These are phyloP conservation scores for Lophium mytilinum DNA, from an alignment of 495 filamentous ascomycete species.

Conservation along the genomic window DNA sequence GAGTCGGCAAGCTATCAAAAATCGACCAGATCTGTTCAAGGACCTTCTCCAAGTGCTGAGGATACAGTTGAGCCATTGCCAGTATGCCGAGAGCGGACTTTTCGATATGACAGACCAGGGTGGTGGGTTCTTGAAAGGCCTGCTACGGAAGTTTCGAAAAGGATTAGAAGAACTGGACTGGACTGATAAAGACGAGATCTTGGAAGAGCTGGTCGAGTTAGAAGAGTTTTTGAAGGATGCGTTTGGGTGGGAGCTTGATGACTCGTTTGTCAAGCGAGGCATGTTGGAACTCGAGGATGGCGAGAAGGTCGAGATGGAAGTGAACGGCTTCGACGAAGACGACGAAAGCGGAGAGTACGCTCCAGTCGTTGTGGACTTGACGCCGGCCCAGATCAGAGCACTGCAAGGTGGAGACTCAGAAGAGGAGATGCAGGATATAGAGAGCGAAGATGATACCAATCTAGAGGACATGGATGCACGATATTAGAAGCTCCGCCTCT, in stretches of 20 bases:
- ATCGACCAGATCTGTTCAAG: slow-evolving; percentile 50
- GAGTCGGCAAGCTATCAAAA: slow-evolving; percentile 49
- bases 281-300: slow-evolving; percentile 67
- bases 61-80: slow-evolving; percentile 63
- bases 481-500: slow-evolving; percentile 11
- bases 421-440: slow-evolving; percentile 4
- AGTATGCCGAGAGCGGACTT: slow-evolving; percentile 56
- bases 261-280: slow-evolving; percentile 51
- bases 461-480: slow-evolving; percentile 35
- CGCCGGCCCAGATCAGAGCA: slow-evolving; percentile 27
- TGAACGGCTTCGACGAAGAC: slow-evolving; percentile 65
- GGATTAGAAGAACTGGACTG: slow-evolving; percentile 29
- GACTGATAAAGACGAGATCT: slow-evolving; percentile 32
- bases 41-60: slow-evolving; percentile 54
- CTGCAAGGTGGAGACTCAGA: slow-evolving; percentile 11
- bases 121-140: slow-evolving; percentile 45
- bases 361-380: slow-evolving; percentile 69
- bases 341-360: slow-evolving; percentile 83
- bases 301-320: slow-evolving; percentile 70
- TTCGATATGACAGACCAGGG: slow-evolving; percentile 47
- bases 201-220: slow-evolving; percentile 47
- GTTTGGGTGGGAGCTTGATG: slow-evolving; percentile 59
- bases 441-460: slow-evolving; percentile 28
- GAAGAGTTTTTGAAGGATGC: slow-evolving; percentile 48
- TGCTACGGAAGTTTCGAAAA: slow-evolving; percentile 46